Evolutionary conservation across 2,329 filamentous ascomycete genomes (phyloP), one percentile per base, ranked within the genome.

Genomic region (Penicillium sp.): DNA sequence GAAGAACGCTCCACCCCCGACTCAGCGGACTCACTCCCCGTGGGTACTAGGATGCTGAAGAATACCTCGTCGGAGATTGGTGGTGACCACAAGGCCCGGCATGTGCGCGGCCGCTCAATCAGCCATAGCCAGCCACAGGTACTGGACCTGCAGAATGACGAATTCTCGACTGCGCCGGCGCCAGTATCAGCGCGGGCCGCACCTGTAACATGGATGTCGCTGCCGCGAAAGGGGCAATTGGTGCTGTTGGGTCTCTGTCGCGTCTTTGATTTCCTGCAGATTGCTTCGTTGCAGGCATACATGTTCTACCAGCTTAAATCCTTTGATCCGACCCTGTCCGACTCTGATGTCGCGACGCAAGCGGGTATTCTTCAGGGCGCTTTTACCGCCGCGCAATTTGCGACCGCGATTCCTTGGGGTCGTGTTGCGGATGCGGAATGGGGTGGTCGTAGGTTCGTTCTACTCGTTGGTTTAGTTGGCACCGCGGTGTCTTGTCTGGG

Each of bases 291-390:
- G 46, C 69, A 72, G 52, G 80, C 86, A 0, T 92, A 92, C 69
- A 86, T 92, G 78, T 93, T 88, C 72, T 93, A 91, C 66, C 88
- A 91, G 66, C 79, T 95, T 30, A 84, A 84, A 62, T 91, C 85
- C 57, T 91, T 93, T 60, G 77, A 86, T 9, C 72, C 73, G 27
- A 74, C 66, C 22, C 68, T 77, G 9, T 72, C 77, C 14, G 77
- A 82, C 44, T 75, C 76, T 1, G 81, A 80, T 10, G 88, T 93
- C 54, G 80, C 88, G 1, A 79, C 79, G 28, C 88, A 92, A 65
- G 86, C 87, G 0, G 89, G 88, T 37, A 73, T 92, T 3, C 75
- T 93, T 22, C 81, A 87, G 45, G 87, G 87, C 14, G 84, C 83
- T 19, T 93, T 93, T 66, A 90, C 86, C 0, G 84, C 83, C 0